These are phyloP conservation scores for Endotrypanum monterogeii DNA, from an alignment of 208 protist species.

Conservation along the genomic window DNA sequence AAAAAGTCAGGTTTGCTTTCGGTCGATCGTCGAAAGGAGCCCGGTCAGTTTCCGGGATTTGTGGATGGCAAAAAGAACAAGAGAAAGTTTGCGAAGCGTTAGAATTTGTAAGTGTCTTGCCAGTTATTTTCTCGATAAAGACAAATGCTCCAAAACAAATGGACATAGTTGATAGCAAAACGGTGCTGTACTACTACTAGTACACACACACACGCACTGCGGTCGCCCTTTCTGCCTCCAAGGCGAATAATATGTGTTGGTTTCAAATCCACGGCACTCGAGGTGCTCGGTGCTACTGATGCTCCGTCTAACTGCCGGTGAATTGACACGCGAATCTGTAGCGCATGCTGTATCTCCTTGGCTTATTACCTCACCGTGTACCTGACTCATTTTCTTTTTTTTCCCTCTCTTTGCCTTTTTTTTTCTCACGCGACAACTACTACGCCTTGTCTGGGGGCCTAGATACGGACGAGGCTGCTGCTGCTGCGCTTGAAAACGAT, in stretches of 20 bases:
- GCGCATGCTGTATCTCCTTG: not conserved
- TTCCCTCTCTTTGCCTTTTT: not conserved
- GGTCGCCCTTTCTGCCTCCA: not conserved
- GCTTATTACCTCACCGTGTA: not conserved
- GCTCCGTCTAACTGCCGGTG: not conserved
- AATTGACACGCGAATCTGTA: not conserved
- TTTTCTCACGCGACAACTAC: not conserved
- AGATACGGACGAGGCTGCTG: not conserved
- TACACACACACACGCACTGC: not conserved
- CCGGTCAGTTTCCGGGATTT: constrained; percentile 85
- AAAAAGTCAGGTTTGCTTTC: constrained; percentile 90
- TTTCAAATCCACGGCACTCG: not conserved
- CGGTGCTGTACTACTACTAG: not conserved
- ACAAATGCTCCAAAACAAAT: constrained; percentile 1
- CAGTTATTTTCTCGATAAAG: constrained; percentile 7
- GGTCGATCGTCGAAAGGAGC: constrained; percentile 77
- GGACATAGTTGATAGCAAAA: not conserved
- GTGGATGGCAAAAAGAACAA: constrained; percentile 87
- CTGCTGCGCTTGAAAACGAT: not conserved
- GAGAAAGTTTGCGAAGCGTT: constrained; percentile 88
- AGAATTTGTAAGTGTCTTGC: constrained; percentile 27
- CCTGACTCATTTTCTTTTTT: not conserved
- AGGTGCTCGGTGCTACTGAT: not conserved
- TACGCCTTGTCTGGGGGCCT: not conserved
- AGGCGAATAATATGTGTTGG: not conserved